Percentiles rank a stretch among this genome's conserved stretches.
phyloP scores from a whole-genome alignment of 139 green algal genomes.

The Nannochloris sp. region DNA sequence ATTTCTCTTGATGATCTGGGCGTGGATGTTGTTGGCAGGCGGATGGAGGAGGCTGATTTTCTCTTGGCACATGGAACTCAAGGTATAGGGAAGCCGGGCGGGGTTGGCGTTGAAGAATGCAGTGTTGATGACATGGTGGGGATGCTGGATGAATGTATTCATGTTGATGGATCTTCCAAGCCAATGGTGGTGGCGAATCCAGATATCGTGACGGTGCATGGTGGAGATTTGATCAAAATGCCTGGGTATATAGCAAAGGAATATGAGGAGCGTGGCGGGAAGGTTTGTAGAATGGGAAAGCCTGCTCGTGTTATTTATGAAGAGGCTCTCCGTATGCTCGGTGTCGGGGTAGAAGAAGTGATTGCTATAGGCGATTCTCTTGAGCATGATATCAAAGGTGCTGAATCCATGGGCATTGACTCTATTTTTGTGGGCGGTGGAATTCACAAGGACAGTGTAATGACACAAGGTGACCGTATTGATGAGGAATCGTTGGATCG shows the following conservation, averaged over 20 bases:
- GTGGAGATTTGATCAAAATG: constrained; percentile 50
- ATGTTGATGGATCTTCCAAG: neutral
- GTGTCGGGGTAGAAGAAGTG: constrained; percentile 22
- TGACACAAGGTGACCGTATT: neutral
- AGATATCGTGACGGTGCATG: constrained; percentile 58
- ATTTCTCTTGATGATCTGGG: constrained; percentile 51
- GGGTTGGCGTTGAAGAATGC: constrained; percentile 1
- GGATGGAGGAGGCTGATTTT: constrained; percentile 64
- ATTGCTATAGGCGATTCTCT: constrained; percentile 59
- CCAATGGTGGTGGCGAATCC: constrained; percentile 84
- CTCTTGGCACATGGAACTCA: constrained; percentile 87
- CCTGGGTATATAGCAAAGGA: constrained; percentile 57
- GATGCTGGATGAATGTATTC: constrained; percentile 22
- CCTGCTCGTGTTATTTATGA: constrained; percentile 64
- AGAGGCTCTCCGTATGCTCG: constrained; percentile 34
- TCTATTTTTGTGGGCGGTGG: constrained; percentile 60
- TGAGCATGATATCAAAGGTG: constrained; percentile 73
- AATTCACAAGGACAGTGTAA: constrained; percentile 39
- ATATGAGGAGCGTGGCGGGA: constrained; percentile 30
- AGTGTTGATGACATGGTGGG: constrained; percentile 32
- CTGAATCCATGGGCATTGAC: constrained; percentile 34
- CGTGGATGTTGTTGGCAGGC: constrained; percentile 41
- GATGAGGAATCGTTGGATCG: neutral
- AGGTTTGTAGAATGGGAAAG: constrained; percentile 68
- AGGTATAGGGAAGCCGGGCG: constrained; percentile 28